Evolutionary conservation across 306 rosid species (phyloP).

Genomic region (Phaseolus lunatus): DNA sequence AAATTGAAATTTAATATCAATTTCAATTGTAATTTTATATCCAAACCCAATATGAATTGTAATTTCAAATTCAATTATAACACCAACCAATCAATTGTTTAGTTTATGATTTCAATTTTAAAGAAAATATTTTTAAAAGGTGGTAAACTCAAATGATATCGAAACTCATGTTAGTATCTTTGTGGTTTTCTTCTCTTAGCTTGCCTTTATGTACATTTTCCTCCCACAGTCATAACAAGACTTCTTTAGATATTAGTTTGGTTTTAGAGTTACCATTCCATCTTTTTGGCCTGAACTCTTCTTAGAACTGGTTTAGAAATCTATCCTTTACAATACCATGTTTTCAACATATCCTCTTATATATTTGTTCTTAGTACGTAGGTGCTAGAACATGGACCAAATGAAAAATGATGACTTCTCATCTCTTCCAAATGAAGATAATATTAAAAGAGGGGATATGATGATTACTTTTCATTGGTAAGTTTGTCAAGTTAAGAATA

Average conservation of each 20-base stretch:
- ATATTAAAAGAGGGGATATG: slow-evolving; percentile 79
- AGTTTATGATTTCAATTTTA: too few species aligned
- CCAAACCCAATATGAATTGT: too few species aligned
- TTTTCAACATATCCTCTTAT: not conserved
- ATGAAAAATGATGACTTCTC: slow-evolving; percentile 98
- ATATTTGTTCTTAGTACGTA: slow-evolving; percentile 66
- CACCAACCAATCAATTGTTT: too few species aligned
- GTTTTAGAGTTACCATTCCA: slow-evolving; percentile 23
- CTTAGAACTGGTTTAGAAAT: slow-evolving; percentile 26
- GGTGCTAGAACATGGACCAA: slow-evolving; percentile 99
- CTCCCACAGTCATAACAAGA: slow-evolving; percentile 13
- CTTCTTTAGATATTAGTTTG: slow-evolving; percentile 17
- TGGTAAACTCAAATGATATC: slow-evolving; percentile 78
- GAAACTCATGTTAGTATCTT: slow-evolving; percentile 74
- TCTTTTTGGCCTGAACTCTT: slow-evolving; percentile 19
- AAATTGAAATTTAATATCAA: too few species aligned
- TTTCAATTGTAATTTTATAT: too few species aligned
- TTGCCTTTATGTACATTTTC: not conserved
- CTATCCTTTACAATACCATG: slow-evolving; percentile 7
- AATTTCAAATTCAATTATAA: too few species aligned
- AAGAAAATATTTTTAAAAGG: too few species aligned
- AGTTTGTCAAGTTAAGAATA: slow-evolving; percentile 36
- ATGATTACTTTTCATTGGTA: slow-evolving; percentile 86
- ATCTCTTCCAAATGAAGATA: slow-evolving; percentile 85
- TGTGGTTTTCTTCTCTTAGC: slow-evolving; percentile 42